A percentile compares a stretch with the other conserved stretches of the same genome.
phyloP scores from a whole-genome alignment of 768 basidiomycete species.

The Russula vinacea region DNA sequence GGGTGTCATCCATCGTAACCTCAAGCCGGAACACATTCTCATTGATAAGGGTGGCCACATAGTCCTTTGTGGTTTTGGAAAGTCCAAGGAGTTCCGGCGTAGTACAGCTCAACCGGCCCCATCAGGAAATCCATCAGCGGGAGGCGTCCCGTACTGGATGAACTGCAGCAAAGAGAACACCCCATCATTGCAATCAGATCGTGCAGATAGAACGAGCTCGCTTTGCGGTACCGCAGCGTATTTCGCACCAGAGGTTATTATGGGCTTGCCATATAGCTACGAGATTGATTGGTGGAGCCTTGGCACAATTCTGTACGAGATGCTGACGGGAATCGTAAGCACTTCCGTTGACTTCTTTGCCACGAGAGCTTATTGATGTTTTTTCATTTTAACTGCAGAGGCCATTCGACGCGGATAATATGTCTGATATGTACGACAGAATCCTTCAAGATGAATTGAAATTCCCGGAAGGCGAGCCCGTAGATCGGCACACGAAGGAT shows the following conservation, averaged over 20 bases:
- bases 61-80: slow-evolving; percentile 94
- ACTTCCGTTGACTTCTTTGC: slow-evolving; percentile 19
- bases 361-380: slow-evolving; percentile 19
- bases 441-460: slow-evolving; percentile 85
- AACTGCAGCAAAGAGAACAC: slow-evolving; percentile 55
- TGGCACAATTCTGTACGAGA: slow-evolving; percentile 96
- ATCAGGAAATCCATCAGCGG: slow-evolving; percentile 47
- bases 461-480: slow-evolving; percentile 84
- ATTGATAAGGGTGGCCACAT: slow-evolving; percentile 94
- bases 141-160: slow-evolving; percentile 75
- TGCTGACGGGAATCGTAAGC: slow-evolving; percentile 91
- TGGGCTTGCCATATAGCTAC: slow-evolving; percentile 84
- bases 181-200: slow-evolving; percentile 54
- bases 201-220: slow-evolving; percentile 68
- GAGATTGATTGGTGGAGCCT: slow-evolving; percentile 99
- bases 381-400: slow-evolving; percentile 51
- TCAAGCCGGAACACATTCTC: slow-evolving; percentile 96
- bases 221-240: slow-evolving; percentile 96
- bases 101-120: slow-evolving; percentile 36
- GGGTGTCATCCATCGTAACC: slow-evolving; percentile 95
- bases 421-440: slow-evolving; percentile 91
- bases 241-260: slow-evolving; percentile 94
- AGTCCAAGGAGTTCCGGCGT: slow-evolving; percentile 85
- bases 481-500: slow-evolving; percentile 92
- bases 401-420: slow-evolving; percentile 91